phyloP scores from a whole-genome alignment of 2,329 filamentous ascomycete species.

The Trichoderma endophyticum region DNA sequence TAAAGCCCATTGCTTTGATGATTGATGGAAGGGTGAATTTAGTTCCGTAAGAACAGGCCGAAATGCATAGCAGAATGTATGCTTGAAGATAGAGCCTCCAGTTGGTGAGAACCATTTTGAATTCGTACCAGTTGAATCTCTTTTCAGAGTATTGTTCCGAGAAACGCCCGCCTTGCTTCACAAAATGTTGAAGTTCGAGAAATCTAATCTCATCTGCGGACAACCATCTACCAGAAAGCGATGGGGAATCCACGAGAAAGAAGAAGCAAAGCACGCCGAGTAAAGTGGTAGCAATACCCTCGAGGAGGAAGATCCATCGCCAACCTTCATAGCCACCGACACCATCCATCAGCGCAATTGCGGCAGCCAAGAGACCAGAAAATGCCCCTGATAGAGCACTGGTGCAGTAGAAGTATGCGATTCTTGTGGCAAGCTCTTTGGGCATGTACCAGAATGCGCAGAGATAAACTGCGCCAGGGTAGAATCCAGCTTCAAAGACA shows the following conservation, averaged over 20 bases:
- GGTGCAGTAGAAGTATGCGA: conserved; percentile 89
- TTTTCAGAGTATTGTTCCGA: conserved; percentile 22
- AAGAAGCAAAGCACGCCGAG: conserved; percentile 64
- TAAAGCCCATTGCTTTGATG: conserved; percentile 9
- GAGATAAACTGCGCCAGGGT: conserved; percentile 59
- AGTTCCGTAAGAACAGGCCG: conserved; percentile 24
- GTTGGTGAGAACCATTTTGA: conserved; percentile 7
- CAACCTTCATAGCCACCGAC: conserved; percentile 67
- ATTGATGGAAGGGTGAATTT: conserved; percentile 20
- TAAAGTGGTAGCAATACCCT: conserved; percentile 62
- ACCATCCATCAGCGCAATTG: conserved; percentile 81
- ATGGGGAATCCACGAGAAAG: conserved; percentile 68
- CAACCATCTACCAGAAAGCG: conserved; percentile 34
- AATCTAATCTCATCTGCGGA: conserved; percentile 35
- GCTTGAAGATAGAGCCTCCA: conserved; percentile 10
- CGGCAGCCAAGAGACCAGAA: conserved; percentile 77
- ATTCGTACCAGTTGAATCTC: conserved; percentile 4
- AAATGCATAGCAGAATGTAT: not conserved
- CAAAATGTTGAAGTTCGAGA: conserved; percentile 28
- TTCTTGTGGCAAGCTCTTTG: conserved; percentile 82
- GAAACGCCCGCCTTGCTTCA: conserved; percentile 31
- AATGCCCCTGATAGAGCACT: conserved; percentile 80
- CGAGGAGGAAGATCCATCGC: conserved; percentile 79
- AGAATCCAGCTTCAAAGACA: conserved; percentile 59
- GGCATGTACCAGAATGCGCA: conserved; percentile 89